Evolutionary conservation across 495 filamentous ascomycete genomes (phyloP), one percentile per base, ranked within the genome.

Genomic region (Neurospora sp.): DNA sequence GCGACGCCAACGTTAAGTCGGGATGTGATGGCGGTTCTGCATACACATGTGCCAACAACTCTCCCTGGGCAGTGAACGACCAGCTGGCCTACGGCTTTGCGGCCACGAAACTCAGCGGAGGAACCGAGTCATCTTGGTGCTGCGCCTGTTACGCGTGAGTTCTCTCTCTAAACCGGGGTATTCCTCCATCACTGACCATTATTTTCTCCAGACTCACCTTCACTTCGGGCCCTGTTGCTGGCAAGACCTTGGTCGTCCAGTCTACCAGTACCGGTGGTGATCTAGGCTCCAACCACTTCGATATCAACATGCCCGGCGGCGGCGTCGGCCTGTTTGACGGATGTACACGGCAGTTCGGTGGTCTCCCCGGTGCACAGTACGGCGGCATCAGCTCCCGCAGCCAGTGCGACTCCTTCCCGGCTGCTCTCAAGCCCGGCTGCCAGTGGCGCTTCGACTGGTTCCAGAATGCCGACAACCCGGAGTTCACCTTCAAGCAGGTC

Each of bases 191-290:
- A 68, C 74, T 74, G 69, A 72, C 72, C 40, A 39, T 4, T 61
- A n/a, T n/a, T 8, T 14, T 18, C 31, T 18, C 31, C 38, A 83
- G 82, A 18, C 74, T 82, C 18, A 78, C 75, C 72, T 83, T 82
- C 76, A 82, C 78, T 10, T 80, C 79, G 12, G 80, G 77, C 39
- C 76, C 85, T 7, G 83, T 84, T 20, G 74, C 81, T 9, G 87
- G 88, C 73, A 89, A 89, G 80, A 82, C 82, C 70, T 86, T 90
- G 84, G 83, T 90, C 69, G 85, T 90, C 31, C 88, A 90, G 76
- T 86, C 86, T n/a, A 89, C 88, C 70, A 89, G 88, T 81, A 89
- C 88, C 3, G 88, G 88, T 69, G 84, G 81, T 38, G 88, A 89
- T 72, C 84, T 89, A 6, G 83, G 82, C 48, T 75, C 68, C 40